Base-by-base conservation (phyloP, 108 stramenopile genomes). In the Mediolabrus comicus region DNA sequence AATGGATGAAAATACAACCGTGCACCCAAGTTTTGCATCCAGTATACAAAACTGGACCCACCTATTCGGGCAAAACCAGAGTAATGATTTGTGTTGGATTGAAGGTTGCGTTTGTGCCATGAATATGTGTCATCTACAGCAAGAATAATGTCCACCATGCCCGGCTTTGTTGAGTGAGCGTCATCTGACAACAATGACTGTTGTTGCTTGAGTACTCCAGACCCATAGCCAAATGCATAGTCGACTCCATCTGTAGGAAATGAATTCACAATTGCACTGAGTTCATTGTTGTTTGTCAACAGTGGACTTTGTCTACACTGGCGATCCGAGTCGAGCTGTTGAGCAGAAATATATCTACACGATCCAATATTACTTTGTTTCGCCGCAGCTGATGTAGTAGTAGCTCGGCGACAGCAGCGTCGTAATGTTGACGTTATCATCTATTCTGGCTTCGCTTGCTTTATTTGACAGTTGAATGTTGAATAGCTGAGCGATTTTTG, bases 191-290 rank as follows among this genome's bases (percentile, higher is more conserved):
- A 10, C 11, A 69, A 51, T 17, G 39, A 24, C 58, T 35, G 34
- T 64, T 81, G 73, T 77, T 94, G 93, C 27, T 72, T 63, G 67
- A 94, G 86, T 12, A 94, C 90, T 16, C 88, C 90, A 19, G 92
- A 94, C 49, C 92, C 92, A 65, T 94, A 94, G 9, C 90, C 92
- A 78, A 94, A 87, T 11, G 88, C 78, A 69, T 87, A 75, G 29
- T 89, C 80, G 10, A 94, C 33, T 25, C 81, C 52, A n/a, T 79
- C 65, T 25, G 73, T 58, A 26, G 89, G 87, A 59, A 94, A 91
- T 58, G 54, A 43, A 25, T 74, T 31, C 0, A 80, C 36, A 10
- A 88, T 86, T 17, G 69, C 62, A 25, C 57, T 69, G 11, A 80
- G 69, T 22, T 75, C 79, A 19, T 80, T 64, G 41, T 79, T 62